Base-by-base conservation (phyloP, 169 alveolate species). In the Neospora caninum region DNA sequence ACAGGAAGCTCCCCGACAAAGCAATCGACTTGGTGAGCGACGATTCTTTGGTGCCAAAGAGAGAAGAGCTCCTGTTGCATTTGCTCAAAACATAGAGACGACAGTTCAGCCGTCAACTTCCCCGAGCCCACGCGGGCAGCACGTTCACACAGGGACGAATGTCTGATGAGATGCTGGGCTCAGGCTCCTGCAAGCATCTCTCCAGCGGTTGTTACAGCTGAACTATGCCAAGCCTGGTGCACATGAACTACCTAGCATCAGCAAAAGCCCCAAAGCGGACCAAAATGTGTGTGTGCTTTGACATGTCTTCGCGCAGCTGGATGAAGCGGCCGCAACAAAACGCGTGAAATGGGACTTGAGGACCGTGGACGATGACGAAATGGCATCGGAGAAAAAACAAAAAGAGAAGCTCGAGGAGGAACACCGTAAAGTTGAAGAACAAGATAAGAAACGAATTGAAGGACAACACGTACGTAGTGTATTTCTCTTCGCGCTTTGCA, bases 1-100 rank as follows among this genome's bases (percentile, higher is more conserved):
- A 96, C 34, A 93, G 98, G 16, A 96, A 94, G 88, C 94, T 97
- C 39, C 98, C 98, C 9, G 98, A 97, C 92, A 97, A 97, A 91
- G 98, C 98, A 20, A 95, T 97, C 39, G 98, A 97, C 91, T 95
- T 97, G 18, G 95, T 97, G 31, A 45, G 87, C n/a, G 13, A 0
- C 7, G 87, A 7, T 34, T 31, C 87, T 16, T 20, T 4, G 73
- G 73, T 64, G 29, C 2, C 87, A 64, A 29, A 64, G 10, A 29
- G 13, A 0, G 34, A 64, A 64, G 78, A 64, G 36, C 78, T 25
- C 34, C 34, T 64, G 31, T 49, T 49, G 58, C 58, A 0, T 49
- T 49, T 49, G 6, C 18, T 49, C 10, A 49, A n/a, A n/a, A 49
- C 18, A 13, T 49, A 0, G 27, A 49, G 27, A 13, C 58, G 58